Conservation (phyloP, 2,329 filamentous ascomycete species). For the Onygenales sp. region DNA sequence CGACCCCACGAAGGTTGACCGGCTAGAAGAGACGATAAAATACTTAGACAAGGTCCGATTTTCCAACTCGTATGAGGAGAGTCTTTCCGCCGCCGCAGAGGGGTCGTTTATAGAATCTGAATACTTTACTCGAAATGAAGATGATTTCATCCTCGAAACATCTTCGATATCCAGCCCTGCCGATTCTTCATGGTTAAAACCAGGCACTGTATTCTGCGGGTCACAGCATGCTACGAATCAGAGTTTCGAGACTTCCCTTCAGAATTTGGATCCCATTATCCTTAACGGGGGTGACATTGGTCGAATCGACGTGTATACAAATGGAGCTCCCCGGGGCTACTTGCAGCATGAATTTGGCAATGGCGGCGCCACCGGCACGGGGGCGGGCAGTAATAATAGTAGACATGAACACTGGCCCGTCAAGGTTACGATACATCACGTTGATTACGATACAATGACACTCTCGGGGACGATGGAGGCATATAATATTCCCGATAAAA, state of each 20-base stretch:
- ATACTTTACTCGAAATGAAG: slow-evolving; percentile 41
- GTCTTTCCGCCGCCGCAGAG: slow-evolving; percentile 43
- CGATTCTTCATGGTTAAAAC: slow-evolving; percentile 52
- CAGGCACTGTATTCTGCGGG: slow-evolving; percentile 52
- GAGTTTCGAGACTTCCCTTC: slow-evolving; percentile 20
- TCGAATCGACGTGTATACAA: slow-evolving; percentile 29
- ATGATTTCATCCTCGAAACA: slow-evolving; percentile 52
- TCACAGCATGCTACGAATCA: slow-evolving; percentile 47
- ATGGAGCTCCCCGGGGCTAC: slow-evolving; percentile 25
- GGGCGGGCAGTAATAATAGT: slow-evolving; percentile 8
- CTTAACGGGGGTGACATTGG: slow-evolving; percentile 25
- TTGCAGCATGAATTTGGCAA: slow-evolving; percentile 17
- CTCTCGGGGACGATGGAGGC: slow-evolving; percentile 61
- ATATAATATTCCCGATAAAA: slow-evolving; percentile 53
- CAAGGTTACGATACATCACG: slow-evolving; percentile 54
- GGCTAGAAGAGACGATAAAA: slow-evolving; percentile 50
- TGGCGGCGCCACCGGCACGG: slow-evolving; percentile 4
- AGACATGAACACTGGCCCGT: slow-evolving; percentile 50
- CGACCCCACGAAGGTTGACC: slow-evolving; percentile 21
- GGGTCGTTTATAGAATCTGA: slow-evolving; percentile 45
- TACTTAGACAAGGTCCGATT: slow-evolving; percentile 52
- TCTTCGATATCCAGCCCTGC: slow-evolving; percentile 40
- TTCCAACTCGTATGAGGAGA: slow-evolving; percentile 45
- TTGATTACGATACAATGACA: slow-evolving; percentile 53
- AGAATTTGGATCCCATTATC: slow-evolving; percentile 24